Base-by-base conservation (phyloP, 306 rosid genomes). In the Citrullus mucosospermus region DNA sequence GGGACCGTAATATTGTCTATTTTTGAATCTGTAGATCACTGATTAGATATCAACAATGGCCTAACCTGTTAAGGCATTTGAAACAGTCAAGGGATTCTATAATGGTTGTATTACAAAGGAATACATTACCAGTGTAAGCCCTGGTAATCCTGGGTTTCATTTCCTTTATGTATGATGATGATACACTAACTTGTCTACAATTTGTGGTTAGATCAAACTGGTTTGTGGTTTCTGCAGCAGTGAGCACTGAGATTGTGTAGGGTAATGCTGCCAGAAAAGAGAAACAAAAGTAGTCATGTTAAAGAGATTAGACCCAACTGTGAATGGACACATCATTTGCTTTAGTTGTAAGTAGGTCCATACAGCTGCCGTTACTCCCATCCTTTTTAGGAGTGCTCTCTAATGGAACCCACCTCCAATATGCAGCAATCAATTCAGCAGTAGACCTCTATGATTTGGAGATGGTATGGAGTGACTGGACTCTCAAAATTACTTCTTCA, bases 401-500 rank as follows among this genome's bases (percentile, higher is more conserved):
- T 32, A 51, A 73, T 73, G 78, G 77, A 72, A 28, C 77, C 77
- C 77, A 50, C 77, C 25, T 72, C 77, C 77, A 72, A 72, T 72
- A 72, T 72, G 77, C 77, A 72, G 77, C 77, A 72, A 88, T 38
- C 85, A 82, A 85, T 44, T 85, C 6, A 69, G 75, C 75, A 20
- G 39, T 22, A 69, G 75, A 69, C n/a, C 75, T 69, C 5, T 68
- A 41, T 68, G 56, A 8, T 6, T 43, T 43, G 9, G 48, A 36
- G 39, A 48, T 62, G 77, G 9, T 78, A 74, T 17, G 83, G 78
- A 55, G 41, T 79, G 79, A 79, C 57, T 66, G 91, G 65, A 72
- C 80, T 68, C 10, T 79, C 28, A 32, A 80, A 30, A 92, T 85
- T 79, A 86, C 72, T 10, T 86, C 75, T 67, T 86, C 80, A 70